These are phyloP conservation scores for Cerrena zonata DNA, from an alignment of 1,284 basidiomycete genomes.

Conservation along the genomic window DNA sequence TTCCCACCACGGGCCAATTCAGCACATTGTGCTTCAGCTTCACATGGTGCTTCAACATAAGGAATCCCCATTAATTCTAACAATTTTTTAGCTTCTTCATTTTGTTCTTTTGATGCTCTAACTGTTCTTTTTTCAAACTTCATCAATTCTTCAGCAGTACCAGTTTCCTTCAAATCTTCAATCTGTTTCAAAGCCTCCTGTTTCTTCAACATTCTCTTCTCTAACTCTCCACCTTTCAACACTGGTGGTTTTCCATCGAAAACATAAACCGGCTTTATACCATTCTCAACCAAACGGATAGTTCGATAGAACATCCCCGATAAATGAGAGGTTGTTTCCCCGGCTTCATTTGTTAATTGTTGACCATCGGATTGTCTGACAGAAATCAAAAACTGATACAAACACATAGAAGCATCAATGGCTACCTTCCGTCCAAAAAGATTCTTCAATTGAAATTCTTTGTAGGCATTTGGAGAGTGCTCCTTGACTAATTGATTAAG, in stretches of 20 bases:
- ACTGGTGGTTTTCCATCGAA: constrained; percentile 99
- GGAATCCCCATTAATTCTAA: constrained; percentile 96
- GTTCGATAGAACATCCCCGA: constrained; percentile 99
- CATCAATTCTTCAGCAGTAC: constrained; percentile 88
- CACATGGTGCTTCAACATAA: constrained; percentile 91
- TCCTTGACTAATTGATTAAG: background rate
- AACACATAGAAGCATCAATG: constrained; percentile 95
- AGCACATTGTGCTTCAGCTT: constrained; percentile 98
- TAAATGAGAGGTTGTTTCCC: constrained; percentile 93
- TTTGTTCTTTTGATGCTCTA: constrained; percentile 92
- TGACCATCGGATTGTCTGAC: constrained; percentile 95
- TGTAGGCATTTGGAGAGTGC: background rate
- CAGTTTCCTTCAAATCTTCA: constrained; percentile 94
- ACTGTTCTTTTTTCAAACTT: constrained; percentile 88
- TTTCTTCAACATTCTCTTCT: constrained; percentile 85
- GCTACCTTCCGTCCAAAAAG: constrained; percentile 97
- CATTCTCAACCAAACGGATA: constrained; percentile 97
- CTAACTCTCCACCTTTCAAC: constrained; percentile 92
- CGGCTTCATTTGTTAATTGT: constrained; percentile 91
- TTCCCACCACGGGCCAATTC: constrained; percentile 93
- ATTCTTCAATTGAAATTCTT: constrained; percentile 93
- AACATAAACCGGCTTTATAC: constrained; percentile 96
- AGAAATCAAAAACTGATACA: constrained; percentile 95
- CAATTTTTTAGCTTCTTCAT: constrained; percentile 88
- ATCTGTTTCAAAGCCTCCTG: constrained; percentile 92